phyloP scores from a whole-genome alignment of 805 yeast genomes.

The Yamadazyma sp. region DNA sequence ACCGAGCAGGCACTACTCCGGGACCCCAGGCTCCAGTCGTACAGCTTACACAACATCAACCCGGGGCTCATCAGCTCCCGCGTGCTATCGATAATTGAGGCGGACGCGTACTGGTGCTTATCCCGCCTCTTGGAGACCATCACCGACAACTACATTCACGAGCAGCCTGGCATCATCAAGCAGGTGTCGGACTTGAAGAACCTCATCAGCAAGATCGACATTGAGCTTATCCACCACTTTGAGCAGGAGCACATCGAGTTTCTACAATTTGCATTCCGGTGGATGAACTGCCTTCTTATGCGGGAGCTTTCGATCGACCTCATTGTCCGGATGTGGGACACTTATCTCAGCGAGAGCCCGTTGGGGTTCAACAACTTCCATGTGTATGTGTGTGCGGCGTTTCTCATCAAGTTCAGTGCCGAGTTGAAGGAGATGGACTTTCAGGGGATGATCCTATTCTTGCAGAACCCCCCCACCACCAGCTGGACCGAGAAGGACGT shows the following conservation, averaged over 20 bases:
- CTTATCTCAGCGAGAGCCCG: slow-evolving; percentile 75
- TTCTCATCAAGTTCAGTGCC: slow-evolving; percentile 81
- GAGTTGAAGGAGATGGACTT: slow-evolving; percentile 83
- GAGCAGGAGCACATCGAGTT: slow-evolving; percentile 85
- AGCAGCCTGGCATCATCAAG: slow-evolving; percentile 94
- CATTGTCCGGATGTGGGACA: slow-evolving; percentile 96
- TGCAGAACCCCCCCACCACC: slow-evolving; percentile 86
- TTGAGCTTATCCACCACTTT: slow-evolving; percentile 69
- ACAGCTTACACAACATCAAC: slow-evolving; percentile 55
- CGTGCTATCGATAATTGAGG: slow-evolving; percentile 73
- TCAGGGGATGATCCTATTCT: slow-evolving; percentile 87
- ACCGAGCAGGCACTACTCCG: slow-evolving; percentile 20
- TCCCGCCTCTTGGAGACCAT: slow-evolving; percentile 89
- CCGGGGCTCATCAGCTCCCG: slow-evolving; percentile 59
- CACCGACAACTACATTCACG: slow-evolving; percentile 95
- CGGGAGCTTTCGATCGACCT: slow-evolving; percentile 79
- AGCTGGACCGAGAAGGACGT: slow-evolving; percentile 87
- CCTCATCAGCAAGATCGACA: slow-evolving; percentile 77
- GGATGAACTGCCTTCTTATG: slow-evolving; percentile 99
- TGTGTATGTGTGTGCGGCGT: slow-evolving; percentile 97
- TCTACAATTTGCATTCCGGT: slow-evolving; percentile 91
- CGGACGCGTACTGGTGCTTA: slow-evolving; percentile 96
- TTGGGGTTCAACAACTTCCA: slow-evolving; percentile 89
- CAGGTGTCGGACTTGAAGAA: slow-evolving; percentile 82
- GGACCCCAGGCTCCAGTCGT: slow-evolving; percentile 26